Evolutionary conservation across 192 early-diverging fungal genomes (phyloP), one percentile per base, ranked within the genome.

Genomic region (Linnemannia hyalina): DNA sequence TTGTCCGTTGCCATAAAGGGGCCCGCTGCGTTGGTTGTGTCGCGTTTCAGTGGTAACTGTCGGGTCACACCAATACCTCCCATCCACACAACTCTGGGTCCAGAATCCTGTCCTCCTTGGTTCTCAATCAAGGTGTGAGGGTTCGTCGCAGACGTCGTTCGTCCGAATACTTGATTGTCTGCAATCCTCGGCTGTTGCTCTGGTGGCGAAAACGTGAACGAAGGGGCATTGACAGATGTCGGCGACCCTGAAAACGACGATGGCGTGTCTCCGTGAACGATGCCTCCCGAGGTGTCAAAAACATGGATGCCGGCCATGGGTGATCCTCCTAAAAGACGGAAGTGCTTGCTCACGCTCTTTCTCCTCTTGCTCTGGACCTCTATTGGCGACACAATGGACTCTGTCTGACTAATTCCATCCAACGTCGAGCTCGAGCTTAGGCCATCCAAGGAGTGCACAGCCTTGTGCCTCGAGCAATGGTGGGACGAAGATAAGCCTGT

Each of bases 401-500:
- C 60, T 23, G 11, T 65, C 8, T 32, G 60, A 11, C 29, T 13
- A 8, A 29, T 11, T 32, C 29, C 60, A 65, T 65, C 60, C 29
- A 65, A 32, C 11, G 60, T 65, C 29, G 29, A 65, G 29, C 29
- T 32, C 29, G 60, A 65, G 60, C 29, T 15, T 10, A 15, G 29
- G 29, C 60, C 60, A 65, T 65, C 60, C 29, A 65, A 15, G 10
- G 60, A 65, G 29, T 65, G 55, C 35, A 65, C 57, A 20, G 35
- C 70, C 71, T 80, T 80, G 8, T 44, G 32, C 26, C 68, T 80
- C 20, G 71, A 46, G 9, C n/a, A 49, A 35, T 70, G 36, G 15
- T 73, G 57, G 38, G 69, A 29, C 38, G 60, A 71, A 41, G 32
- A 41, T 20, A 22, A 57, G 44, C 63, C 49, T 22, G 79, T 80